Evolutionary conservation across 164 flowering plant genomes (phyloP).

Genomic region (Umbellularia californica): DNA sequence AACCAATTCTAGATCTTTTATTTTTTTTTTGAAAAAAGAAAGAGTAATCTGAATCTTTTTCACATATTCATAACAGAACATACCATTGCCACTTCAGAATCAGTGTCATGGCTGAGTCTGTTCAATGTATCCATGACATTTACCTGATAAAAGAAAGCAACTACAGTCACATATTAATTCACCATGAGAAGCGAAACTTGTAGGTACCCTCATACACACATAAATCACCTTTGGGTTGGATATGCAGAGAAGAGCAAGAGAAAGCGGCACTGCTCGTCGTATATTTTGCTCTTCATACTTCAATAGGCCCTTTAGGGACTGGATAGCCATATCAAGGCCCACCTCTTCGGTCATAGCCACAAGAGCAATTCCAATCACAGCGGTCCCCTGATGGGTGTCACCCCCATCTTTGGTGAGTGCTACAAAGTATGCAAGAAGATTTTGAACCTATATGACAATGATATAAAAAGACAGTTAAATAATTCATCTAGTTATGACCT

Average conservation of each 20-base stretch:
- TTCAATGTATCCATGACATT: conserved; percentile 96
- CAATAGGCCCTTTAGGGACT: conserved; percentile 84
- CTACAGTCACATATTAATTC: neutral
- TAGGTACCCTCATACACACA: neutral
- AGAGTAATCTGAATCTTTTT: neutral
- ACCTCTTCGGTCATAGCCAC: conserved; percentile 98
- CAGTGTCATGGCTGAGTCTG: conserved; percentile 95
- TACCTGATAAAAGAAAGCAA: conserved; percentile 40
- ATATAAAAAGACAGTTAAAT: neutral
- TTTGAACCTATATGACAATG: conserved; percentile 57
- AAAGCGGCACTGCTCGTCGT: conserved; percentile 88
- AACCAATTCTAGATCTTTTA: neutral
- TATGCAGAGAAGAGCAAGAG: conserved; percentile 92
- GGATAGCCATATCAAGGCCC: conserved; percentile 94
- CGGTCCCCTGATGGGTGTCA: conserved; percentile 92
- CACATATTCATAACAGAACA: neutral
- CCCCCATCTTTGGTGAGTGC: conserved; percentile 53
- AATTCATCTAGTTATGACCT: neutral
- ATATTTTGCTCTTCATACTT: conserved; percentile 93
- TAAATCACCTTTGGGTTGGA: conserved; percentile 86
- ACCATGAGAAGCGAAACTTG: neutral
- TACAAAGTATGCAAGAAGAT: conserved; percentile 87
- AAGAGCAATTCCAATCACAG: conserved; percentile 98
- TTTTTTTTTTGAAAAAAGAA: too few species aligned
- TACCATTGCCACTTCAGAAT: conserved; percentile 98